Evolutionary conservation across 305 asterid species (phyloP).

Genomic region (Fraxinus albicans): DNA sequence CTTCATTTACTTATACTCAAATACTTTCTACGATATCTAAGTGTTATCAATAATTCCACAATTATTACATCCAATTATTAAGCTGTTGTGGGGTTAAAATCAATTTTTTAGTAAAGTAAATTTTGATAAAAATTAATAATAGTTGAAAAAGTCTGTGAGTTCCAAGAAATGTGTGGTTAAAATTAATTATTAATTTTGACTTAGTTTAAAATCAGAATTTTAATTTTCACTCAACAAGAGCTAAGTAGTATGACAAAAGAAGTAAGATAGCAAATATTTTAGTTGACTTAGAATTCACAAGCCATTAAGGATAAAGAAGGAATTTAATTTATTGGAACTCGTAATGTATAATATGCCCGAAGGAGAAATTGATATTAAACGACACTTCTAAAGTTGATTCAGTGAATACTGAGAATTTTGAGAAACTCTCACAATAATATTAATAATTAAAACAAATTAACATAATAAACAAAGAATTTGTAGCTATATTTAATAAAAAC

Average conservation of each 20-base stretch:
- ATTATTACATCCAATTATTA: neutral
- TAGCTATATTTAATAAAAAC: neutral
- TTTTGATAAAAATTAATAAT: too few species aligned
- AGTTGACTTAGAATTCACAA: neutral
- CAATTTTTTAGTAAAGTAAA: neutral
- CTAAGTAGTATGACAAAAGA: neutral
- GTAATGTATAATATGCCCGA: neutral
- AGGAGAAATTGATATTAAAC: neutral
- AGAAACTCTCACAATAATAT: neutral
- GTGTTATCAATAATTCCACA: neutral
- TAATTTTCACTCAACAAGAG: too few species aligned
- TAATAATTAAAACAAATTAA: neutral
- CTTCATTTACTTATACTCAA: neutral
- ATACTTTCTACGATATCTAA: neutral
- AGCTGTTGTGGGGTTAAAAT: too few species aligned
- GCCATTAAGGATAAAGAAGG: neutral
- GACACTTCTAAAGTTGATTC: neutral
- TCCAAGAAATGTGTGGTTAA: too few species aligned
- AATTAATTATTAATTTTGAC: neutral
- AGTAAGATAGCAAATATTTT: neutral
- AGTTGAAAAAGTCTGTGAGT: too few species aligned
- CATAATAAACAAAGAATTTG: neutral
- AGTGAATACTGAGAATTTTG: neutral
- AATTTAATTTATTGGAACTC: neutral
- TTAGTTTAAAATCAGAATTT: too few species aligned